Percentiles rank a stretch among this genome's conserved stretches.
phyloP scores from a whole-genome alignment of 306 rosid species.

The Begonia fuchsioides region DNA sequence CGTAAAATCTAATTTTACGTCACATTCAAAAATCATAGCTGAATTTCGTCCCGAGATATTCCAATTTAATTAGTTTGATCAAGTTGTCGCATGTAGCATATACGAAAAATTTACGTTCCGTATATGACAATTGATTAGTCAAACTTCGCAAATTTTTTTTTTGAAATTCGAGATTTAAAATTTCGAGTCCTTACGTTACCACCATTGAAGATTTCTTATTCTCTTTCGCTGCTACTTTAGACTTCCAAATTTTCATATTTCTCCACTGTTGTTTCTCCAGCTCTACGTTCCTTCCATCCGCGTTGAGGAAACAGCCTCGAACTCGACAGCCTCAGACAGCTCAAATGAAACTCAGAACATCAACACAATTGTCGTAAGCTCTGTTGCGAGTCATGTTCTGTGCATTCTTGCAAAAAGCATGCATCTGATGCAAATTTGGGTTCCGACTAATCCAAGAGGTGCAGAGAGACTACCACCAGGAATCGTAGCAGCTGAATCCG shows the following conservation, averaged over 20 bases:
- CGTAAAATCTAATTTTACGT: too few relatives aligned
- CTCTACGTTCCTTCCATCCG: constrained; percentile 48
- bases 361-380: constrained; percentile 22
- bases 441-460: constrained; percentile 84
- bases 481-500: constrained; percentile 65
- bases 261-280: constrained; percentile 28
- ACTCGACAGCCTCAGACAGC: constrained; percentile 13
- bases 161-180: too few relatives aligned
- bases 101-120: too few relatives aligned
- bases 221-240: background rate
- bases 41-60: too few relatives aligned
- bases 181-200: constrained; percentile 59
- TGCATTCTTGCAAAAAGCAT: background rate
- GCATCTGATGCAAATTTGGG: constrained; percentile 64
- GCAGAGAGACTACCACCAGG: constrained; percentile 84
- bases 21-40: too few relatives aligned
- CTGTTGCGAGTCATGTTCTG: background rate
- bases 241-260: constrained; percentile 1
- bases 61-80: too few relatives aligned
- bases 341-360: constrained; percentile 17
- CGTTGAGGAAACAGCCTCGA: constrained; percentile 24
- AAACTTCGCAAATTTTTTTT: too few relatives aligned
- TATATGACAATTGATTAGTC: too few relatives aligned
- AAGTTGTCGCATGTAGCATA: too few relatives aligned
- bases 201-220: constrained; percentile 44